Percentiles rank a stretch among this genome's conserved stretches.
phyloP scores from a whole-genome alignment of 257 asterid species.

The Penstemon eatonii region DNA sequence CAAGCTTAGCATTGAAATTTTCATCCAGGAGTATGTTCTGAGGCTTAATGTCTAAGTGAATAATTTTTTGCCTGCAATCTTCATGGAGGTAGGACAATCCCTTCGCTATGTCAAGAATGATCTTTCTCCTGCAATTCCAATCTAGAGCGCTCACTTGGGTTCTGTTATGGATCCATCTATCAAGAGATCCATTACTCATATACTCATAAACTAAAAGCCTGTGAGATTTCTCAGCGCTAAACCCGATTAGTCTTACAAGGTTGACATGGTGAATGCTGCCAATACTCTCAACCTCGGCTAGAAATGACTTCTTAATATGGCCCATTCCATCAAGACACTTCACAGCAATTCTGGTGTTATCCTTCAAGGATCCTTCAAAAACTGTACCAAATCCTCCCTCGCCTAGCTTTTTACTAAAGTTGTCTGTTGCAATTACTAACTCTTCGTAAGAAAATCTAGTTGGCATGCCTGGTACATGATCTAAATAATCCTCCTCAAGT shows the following conservation, averaged over 20 bases:
- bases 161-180: slow-evolving; percentile 32
- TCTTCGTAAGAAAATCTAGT: neutral
- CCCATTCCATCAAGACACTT: too few relatives aligned
- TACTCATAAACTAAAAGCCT: slow-evolving; percentile 37
- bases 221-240: slow-evolving; percentile 32
- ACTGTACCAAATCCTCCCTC: neutral
- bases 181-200: slow-evolving; percentile 36
- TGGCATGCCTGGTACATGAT: slow-evolving; percentile 9
- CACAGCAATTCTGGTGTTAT: neutral
- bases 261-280: too few relatives aligned
- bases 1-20: slow-evolving; percentile 31
- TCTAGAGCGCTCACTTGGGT: slow-evolving; percentile 17
- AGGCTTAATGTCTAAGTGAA: too few relatives aligned
- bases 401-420: neutral
- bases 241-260: too few relatives aligned
- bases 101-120: slow-evolving; percentile 35
- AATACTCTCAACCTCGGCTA: too few relatives aligned
- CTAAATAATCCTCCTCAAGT: neutral
- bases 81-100: slow-evolving; percentile 32
- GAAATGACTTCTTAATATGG: too few relatives aligned
- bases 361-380: neutral
- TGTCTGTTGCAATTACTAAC: neutral
- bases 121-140: slow-evolving; percentile 33
- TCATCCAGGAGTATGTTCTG: too few relatives aligned
- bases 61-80: too few relatives aligned